Percentiles rank a stretch among this genome's conserved stretches.
These are phyloP conservation scores for Eutypella sp. DNA, from an alignment of 2,329 filamentous ascomycete genomes.

Conservation along the genomic window DNA sequence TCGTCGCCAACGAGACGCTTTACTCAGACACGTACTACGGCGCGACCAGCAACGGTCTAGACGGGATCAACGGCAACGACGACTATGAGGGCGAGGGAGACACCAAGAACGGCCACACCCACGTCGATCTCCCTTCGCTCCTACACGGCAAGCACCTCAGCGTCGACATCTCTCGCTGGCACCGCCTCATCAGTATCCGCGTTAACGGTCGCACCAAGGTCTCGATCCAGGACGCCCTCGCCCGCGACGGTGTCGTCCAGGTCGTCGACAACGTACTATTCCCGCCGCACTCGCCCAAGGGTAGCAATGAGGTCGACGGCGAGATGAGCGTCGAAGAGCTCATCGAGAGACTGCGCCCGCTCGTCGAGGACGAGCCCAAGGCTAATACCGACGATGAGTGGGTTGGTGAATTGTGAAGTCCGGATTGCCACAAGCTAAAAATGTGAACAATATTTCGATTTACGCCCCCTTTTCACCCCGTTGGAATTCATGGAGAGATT, in stretches of 20 bases:
- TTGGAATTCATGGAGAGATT: too few species aligned
- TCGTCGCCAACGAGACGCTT: conserved; percentile 29
- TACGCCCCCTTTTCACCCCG: too few species aligned
- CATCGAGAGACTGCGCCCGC: conserved; percentile 25
- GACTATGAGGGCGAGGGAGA: conserved; percentile 24
- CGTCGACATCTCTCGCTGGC: conserved; percentile 65
- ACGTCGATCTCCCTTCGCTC: conserved; percentile 68
- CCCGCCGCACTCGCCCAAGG: conserved; percentile 58
- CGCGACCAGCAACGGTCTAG: conserved; percentile 17
- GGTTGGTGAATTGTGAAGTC: conserved; percentile 15
- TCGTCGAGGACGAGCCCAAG: conserved; percentile 29
- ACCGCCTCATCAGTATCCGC: conserved; percentile 65
- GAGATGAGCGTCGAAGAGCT: conserved; percentile 38
- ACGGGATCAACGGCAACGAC: conserved; percentile 17
- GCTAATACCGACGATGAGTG: conserved; percentile 1
- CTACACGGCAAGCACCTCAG: conserved; percentile 61
- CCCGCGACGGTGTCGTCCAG: conserved; percentile 78
- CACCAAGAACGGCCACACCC: conserved; percentile 44
- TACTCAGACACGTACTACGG: conserved; percentile 81
- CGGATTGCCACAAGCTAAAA: too few species aligned
- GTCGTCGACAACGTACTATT: conserved; percentile 69
- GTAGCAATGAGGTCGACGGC: conserved; percentile 30
- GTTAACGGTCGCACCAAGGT: conserved; percentile 71
- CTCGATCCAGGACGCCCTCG: conserved; percentile 63
- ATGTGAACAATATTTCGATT: too few species aligned